Conservation (phyloP, 371 early-diverging fungal species). For the Haplosporangium sp. region DNA sequence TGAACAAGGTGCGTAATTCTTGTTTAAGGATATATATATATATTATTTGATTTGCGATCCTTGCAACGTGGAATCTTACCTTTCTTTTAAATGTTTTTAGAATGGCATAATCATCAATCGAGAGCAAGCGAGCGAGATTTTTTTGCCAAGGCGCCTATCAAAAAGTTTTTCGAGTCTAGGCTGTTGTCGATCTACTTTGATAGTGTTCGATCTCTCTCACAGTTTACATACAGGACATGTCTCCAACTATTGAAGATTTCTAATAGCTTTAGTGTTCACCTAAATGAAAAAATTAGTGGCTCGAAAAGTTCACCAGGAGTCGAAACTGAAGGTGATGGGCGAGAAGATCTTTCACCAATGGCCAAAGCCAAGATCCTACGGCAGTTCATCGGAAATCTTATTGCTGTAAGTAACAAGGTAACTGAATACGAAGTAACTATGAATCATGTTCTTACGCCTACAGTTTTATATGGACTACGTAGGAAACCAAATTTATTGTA, state of each 20-base stretch:
- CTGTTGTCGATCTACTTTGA: slow-evolving; percentile 42
- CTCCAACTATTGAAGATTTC: slow-evolving; percentile 31
- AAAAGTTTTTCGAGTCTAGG: slow-evolving; percentile 46
- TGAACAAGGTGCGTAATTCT: slow-evolving; percentile 30
- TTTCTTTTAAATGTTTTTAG: slow-evolving; percentile 2
- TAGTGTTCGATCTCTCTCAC: slow-evolving; percentile 27
- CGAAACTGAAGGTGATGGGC: neutral
- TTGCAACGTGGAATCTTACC: too few species aligned
- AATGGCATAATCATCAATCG: slow-evolving; percentile 51
- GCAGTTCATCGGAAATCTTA: slow-evolving; percentile 38
- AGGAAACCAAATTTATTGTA: slow-evolving; percentile 32
- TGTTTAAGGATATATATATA: too few species aligned
- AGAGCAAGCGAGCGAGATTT: slow-evolving; percentile 52
- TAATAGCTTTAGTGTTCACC: slow-evolving; percentile 25
- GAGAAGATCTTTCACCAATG: slow-evolving; percentile 10
- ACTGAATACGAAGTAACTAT: too few species aligned
- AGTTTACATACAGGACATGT: slow-evolving; percentile 36
- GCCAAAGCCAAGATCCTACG: slow-evolving; percentile 20
- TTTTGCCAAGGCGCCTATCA: slow-evolving; percentile 45
- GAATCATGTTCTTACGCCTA: neutral
- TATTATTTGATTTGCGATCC: too few species aligned
- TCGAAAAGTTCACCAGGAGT: neutral
- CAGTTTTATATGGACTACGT: neutral
- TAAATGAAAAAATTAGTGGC: slow-evolving; percentile 19
- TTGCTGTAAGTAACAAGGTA: slow-evolving; percentile 22